Conservation (phyloP, 768 basidiomycete genomes). For the Pisolithus orientalis region DNA sequence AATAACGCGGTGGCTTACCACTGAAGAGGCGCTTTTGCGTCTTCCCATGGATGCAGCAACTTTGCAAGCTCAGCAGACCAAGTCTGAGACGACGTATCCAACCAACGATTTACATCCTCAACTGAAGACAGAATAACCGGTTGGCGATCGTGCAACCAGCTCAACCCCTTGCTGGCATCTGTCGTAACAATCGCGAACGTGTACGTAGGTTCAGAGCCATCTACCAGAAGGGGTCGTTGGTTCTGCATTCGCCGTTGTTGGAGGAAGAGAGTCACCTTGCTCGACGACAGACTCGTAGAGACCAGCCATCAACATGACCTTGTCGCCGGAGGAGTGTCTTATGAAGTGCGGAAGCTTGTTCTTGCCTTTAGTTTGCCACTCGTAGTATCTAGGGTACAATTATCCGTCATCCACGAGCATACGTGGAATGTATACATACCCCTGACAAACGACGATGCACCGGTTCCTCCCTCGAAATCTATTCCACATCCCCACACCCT, state of each 20-base stretch:
- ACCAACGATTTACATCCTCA: slow-evolving; percentile 65
- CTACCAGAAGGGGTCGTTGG: slow-evolving; percentile 25
- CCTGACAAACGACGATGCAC: slow-evolving; percentile 79
- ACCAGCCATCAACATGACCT: slow-evolving; percentile 81
- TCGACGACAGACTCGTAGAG: slow-evolving; percentile 72
- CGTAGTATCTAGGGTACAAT: slow-evolving; percentile 64
- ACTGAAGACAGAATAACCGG: slow-evolving; percentile 69
- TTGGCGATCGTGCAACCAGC: slow-evolving; percentile 90
- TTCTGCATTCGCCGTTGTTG: not conserved
- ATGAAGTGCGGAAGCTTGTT: slow-evolving; percentile 78
- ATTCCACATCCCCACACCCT: slow-evolving; percentile 80
- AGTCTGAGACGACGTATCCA: slow-evolving; percentile 62
- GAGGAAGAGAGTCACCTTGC: slow-evolving; percentile 41
- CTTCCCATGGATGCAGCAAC: slow-evolving; percentile 57
- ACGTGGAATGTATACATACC: slow-evolving; percentile 33
- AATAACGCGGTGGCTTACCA: slow-evolving; percentile 43
- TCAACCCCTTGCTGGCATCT: slow-evolving; percentile 55
- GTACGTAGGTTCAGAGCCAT: slow-evolving; percentile 52
- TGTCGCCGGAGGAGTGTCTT: slow-evolving; percentile 49
- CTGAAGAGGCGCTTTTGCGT: slow-evolving; percentile 45
- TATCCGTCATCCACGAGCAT: not conserved
- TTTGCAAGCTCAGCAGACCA: slow-evolving; percentile 60
- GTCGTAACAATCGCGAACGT: slow-evolving; percentile 92
- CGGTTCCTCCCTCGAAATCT: slow-evolving; percentile 75
- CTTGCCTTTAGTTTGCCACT: slow-evolving; percentile 86